Evolutionary conservation across 2,329 filamentous ascomycete species (phyloP).

Genomic region (Diplocarpon mali): DNA sequence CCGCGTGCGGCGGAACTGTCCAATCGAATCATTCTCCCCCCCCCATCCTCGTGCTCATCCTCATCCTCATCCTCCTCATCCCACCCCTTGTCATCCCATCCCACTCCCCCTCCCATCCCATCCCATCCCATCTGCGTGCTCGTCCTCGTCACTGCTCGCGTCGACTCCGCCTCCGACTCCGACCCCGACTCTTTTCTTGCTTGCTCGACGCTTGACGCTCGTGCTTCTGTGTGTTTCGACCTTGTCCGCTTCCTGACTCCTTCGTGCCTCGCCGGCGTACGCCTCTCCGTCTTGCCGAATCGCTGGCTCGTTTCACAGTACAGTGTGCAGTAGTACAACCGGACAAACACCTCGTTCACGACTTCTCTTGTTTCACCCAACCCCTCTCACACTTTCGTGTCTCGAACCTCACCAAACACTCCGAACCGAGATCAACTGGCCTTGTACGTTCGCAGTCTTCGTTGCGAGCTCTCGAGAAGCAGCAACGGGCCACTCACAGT

Average conservation of each 20-base stretch:
- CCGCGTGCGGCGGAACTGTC: not conserved
- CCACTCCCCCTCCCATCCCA: too few relatives aligned
- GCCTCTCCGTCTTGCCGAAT: constrained; percentile 4
- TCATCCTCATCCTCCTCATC: constrained; percentile 5
- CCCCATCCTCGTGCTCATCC: constrained; percentile 9
- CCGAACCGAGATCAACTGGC: constrained; percentile 1
- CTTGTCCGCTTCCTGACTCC: constrained; percentile 3
- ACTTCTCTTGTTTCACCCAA: constrained; percentile 16
- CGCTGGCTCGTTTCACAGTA: constrained; percentile 2
- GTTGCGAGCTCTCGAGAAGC: constrained; percentile 1
- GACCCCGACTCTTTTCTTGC: too few relatives aligned
- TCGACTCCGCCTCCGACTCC: not conserved
- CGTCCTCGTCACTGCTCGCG: not conserved
- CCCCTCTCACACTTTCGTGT: constrained; percentile 5
- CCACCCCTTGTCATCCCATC: not conserved
- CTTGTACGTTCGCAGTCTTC: constrained; percentile 3
- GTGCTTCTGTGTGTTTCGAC: constrained; percentile 9
- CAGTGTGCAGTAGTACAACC: constrained; percentile 7
- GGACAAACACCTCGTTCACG: constrained; percentile 8
- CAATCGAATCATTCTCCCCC: constrained; percentile 7
- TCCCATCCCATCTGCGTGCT: too few relatives aligned
- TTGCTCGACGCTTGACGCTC: too few relatives aligned
- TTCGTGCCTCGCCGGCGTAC: constrained; percentile 12
- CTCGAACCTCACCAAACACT: constrained; percentile 7
- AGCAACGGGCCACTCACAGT: not conserved